Evolutionary conservation across 208 protist species (phyloP).

Genomic region (Leishmania tarentolae): DNA sequence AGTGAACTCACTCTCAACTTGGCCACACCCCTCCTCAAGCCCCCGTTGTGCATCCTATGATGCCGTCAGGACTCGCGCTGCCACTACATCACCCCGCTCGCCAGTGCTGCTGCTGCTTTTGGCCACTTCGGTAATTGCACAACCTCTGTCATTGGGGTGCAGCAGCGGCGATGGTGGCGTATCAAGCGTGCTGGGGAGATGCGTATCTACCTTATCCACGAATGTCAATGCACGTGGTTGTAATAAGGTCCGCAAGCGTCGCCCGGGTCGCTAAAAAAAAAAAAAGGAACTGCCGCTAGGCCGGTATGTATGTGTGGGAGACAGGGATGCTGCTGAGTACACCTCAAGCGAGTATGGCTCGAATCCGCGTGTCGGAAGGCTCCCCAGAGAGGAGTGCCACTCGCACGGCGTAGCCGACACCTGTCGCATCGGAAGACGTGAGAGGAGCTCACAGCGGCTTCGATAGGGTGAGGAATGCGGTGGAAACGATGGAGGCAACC

Average conservation of each 20-base stretch:
- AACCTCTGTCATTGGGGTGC: background rate
- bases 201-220: background rate
- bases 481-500: background rate
- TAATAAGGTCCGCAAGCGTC: background rate
- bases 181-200: background rate
- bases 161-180: background rate
- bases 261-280: background rate
- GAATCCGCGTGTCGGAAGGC: background rate
- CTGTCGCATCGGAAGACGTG: background rate
- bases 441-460: background rate
- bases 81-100: background rate
- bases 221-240: background rate
- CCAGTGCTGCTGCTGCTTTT: background rate
- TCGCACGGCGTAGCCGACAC: background rate
- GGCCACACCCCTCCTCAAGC: background rate
- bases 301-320: constrained; percentile 2
- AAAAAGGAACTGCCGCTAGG: background rate
- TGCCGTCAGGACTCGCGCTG: background rate
- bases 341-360: background rate
- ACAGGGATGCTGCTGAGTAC: background rate
- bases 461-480: background rate
- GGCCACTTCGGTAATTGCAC: background rate
- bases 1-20: background rate
- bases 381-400: background rate
- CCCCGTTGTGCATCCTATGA: background rate